Evolutionary conservation across 208 protist species (phyloP).

Genomic region (Trypanosoma lewisi): DNA sequence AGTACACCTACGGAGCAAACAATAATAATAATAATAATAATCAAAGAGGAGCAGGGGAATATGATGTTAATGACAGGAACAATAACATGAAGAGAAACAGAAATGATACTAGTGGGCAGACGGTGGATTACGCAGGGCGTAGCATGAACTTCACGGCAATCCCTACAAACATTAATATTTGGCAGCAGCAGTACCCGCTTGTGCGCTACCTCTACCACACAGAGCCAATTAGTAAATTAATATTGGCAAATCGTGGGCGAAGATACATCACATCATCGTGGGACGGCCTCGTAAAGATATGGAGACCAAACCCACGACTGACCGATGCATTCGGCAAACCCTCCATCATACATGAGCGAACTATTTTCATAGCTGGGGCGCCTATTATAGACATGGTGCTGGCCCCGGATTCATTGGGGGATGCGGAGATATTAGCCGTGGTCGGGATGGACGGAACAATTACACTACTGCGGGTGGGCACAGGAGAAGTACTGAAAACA

Average conservation of each 20-base stretch:
- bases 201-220: conserved; percentile 80
- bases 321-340: conserved; percentile 34
- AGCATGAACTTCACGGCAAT: conserved; percentile 32
- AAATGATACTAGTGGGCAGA: background rate
- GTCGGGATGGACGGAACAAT: conserved; percentile 77
- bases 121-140: background rate
- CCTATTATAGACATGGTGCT: conserved; percentile 68
- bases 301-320: conserved; percentile 61
- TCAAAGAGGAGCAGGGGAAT: background rate
- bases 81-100: background rate
- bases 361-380: conserved; percentile 53
- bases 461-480: conserved; percentile 65
- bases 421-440: conserved; percentile 71
- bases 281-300: conserved; percentile 87
- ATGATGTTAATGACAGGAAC: background rate
- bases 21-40: background rate
- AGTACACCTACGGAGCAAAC: background rate
- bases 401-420: conserved; percentile 48
- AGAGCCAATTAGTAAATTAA: conserved; percentile 57
- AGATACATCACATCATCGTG: conserved; percentile 68
- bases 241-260: conserved; percentile 43
- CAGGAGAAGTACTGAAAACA: conserved; percentile 74
- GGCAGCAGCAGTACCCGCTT: conserved; percentile 62
- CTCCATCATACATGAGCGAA: conserved; percentile 72
- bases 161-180: conserved; percentile 59